A percentile compares a stretch with the other conserved stretches of the same genome.
phyloP scores from a whole-genome alignment of 352 stramenopile genomes.

The Saprolegnia parasitica region DNA sequence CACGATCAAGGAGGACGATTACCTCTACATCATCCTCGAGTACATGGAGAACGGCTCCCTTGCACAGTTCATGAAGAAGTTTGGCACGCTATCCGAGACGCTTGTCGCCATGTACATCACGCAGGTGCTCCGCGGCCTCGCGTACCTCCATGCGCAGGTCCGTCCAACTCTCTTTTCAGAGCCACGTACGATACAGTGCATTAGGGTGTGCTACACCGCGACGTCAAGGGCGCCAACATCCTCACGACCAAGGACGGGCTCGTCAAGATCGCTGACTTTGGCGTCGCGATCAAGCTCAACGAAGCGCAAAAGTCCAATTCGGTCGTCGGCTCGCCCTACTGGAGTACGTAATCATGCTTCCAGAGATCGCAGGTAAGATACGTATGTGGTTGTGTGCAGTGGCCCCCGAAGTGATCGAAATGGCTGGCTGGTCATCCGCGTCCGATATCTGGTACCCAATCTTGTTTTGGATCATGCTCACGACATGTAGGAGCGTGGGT shows the following conservation, averaged over 20 bases:
- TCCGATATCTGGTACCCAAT: slow-evolving; percentile 87
- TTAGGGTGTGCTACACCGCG: slow-evolving; percentile 88
- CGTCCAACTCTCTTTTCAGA: not conserved
- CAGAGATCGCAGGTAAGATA: not conserved
- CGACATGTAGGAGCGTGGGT: slow-evolving; percentile 56
- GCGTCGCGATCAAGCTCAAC: slow-evolving; percentile 85
- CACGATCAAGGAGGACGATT: slow-evolving; percentile 85
- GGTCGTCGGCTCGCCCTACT: slow-evolving; percentile 93
- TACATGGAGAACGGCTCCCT: slow-evolving; percentile 95
- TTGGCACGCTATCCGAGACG: slow-evolving; percentile 88
- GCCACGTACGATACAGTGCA: not conserved
- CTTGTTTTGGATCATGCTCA: not conserved
- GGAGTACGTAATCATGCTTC: slow-evolving; percentile 59
- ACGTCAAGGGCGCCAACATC: slow-evolving; percentile 93
- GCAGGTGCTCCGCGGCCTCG: slow-evolving; percentile 86
- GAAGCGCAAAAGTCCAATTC: slow-evolving; percentile 85
- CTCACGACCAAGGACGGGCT: slow-evolving; percentile 89
- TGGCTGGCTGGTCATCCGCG: slow-evolving; percentile 86
- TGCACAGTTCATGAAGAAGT: slow-evolving; percentile 91
- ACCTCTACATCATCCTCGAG: slow-evolving; percentile 83
- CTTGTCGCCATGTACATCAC: slow-evolving; percentile 90
- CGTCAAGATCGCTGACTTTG: slow-evolving; percentile 92
- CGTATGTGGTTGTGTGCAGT: slow-evolving; percentile 44
- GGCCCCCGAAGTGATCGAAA: slow-evolving; percentile 95
- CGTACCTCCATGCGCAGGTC: slow-evolving; percentile 76